Evolutionary conservation across 2,329 filamentous ascomycete genomes (phyloP), one percentile per base, ranked within the genome.

Genomic region (Lasiodiplodia sp.): DNA sequence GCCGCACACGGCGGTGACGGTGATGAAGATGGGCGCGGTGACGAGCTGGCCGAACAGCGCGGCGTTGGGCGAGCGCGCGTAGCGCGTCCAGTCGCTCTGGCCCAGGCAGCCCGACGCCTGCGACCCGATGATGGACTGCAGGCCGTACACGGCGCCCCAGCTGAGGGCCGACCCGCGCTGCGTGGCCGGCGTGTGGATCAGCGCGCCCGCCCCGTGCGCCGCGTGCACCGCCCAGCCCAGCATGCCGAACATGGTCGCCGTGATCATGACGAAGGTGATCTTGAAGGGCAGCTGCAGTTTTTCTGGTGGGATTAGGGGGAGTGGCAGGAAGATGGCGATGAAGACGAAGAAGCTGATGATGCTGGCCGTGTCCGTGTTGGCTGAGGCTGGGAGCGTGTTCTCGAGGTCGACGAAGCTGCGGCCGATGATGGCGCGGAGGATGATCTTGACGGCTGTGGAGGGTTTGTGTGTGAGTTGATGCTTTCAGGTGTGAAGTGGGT

Each of bases 291-390:
- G 80, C n/a, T 83, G 70, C 49, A 82, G 75, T 69, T 86, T 85
- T 0, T 83, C 83, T 4, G 84, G 83, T 0, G 79, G 79, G 21
- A 86, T 80, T 74, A 81, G 82, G 3, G 86, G 74, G 68, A 86
- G 84, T 0, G 84, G 84, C 0, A 75, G 76, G 11, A 75, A 78
- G 0, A 79, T 69, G 38, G 78, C 74, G 74, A 76, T 78, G 64
- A 79, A 79, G 0, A 79, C 69, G 0, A 78, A 73, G 57, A 79
- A 79, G 10, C 76, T 75, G 16, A 79, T 72, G 16, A 79, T 77
- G 47, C 78, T 74, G 52, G 78, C 74, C 2, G 78, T 79, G 21
- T 77, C 79, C 2, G 76, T 75, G 7, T 76, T 75, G 72, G 78
- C 77, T 34, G 71, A 70, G 2, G 76, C 66, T 1, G 76, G 75